Conservation (phyloP, 1,284 basidiomycete genomes). For the Ustilago tritici region DNA sequence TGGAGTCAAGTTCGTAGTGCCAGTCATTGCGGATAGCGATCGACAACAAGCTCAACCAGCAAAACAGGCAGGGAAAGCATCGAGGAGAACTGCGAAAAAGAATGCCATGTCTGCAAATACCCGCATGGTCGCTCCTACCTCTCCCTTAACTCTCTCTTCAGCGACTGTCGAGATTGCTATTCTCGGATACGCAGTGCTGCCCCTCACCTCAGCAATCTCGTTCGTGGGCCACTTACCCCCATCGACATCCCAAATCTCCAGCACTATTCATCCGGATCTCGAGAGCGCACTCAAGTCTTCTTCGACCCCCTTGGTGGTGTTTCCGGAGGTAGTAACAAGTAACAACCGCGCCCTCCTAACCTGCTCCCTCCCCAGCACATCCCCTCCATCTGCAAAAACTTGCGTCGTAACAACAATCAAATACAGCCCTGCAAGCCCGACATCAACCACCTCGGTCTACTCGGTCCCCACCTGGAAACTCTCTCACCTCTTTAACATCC, state of each 20-base stretch:
- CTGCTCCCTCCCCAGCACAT: constrained; percentile 12
- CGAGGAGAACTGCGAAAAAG: constrained; percentile 40
- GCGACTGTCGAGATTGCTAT: constrained; percentile 14
- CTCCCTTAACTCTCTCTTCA: constrained; percentile 12
- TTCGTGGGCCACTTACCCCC: constrained; percentile 34
- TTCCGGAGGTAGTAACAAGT: constrained; percentile 58
- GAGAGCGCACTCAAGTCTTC: constrained; percentile 20
- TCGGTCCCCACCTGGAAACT: constrained; percentile 7
- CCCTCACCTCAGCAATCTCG: not conserved
- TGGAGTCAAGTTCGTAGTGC: constrained; percentile 20
- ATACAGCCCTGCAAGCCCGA: constrained; percentile 21
- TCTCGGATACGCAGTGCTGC: constrained; percentile 11
- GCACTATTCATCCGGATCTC: constrained; percentile 11
- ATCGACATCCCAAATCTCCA: not conserved
- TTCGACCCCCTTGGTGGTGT: constrained; percentile 29
- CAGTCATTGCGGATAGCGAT: constrained; percentile 17
- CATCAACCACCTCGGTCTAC: constrained; percentile 19
- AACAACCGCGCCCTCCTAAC: constrained; percentile 46
- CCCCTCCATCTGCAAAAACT: not conserved
- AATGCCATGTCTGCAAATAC: constrained; percentile 50
- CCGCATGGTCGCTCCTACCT: constrained; percentile 26
- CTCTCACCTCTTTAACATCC: constrained; percentile 1
- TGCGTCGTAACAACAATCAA: constrained; percentile 20
- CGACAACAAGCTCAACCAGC: not conserved
- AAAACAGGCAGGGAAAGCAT: not conserved